Evolutionary conservation across 2,329 filamentous ascomycete genomes (phyloP).

Genomic region (Ophiocordyceps australis): DNA sequence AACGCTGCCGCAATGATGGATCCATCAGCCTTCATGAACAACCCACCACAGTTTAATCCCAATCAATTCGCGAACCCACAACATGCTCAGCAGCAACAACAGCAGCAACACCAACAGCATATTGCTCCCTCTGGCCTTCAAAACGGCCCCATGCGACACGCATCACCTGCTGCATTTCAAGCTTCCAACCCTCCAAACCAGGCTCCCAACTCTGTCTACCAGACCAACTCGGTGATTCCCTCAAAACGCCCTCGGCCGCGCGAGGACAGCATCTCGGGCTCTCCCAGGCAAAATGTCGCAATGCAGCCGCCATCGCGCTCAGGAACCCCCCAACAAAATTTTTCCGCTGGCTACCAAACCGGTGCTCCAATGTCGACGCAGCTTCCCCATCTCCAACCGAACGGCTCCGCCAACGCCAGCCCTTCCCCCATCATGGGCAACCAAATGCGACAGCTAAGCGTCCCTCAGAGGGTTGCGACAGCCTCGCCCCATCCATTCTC

Average conservation of each 20-base stretch:
- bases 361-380: conserved; percentile 43
- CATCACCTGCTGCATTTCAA: conserved; percentile 51
- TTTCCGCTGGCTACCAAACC: conserved; percentile 52
- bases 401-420: conserved; percentile 66
- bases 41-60: conserved; percentile 40
- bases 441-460: conserved; percentile 52
- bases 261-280: conserved; percentile 73
- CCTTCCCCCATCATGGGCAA: conserved; percentile 86
- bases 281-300: conserved; percentile 56
- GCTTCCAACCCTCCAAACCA: conserved; percentile 27
- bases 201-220: conserved; percentile 40
- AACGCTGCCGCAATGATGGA: conserved; percentile 46
- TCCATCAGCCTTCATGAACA: conserved; percentile 44
- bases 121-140: conserved; percentile 52
- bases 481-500: conserved; percentile 87
- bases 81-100: conserved; percentile 21
- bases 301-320: conserved; percentile 72
- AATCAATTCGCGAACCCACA: conserved; percentile 34
- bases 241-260: conserved; percentile 70
- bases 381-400: conserved; percentile 70
- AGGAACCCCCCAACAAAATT: conserved; percentile 72
- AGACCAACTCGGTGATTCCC: conserved; percentile 72
- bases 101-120: too few species aligned
- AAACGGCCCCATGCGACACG: conserved; percentile 70
- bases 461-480: conserved; percentile 70